These are phyloP conservation scores for Penicillium flavigenum DNA, from an alignment of 495 filamentous ascomycete genomes.

Conservation along the genomic window DNA sequence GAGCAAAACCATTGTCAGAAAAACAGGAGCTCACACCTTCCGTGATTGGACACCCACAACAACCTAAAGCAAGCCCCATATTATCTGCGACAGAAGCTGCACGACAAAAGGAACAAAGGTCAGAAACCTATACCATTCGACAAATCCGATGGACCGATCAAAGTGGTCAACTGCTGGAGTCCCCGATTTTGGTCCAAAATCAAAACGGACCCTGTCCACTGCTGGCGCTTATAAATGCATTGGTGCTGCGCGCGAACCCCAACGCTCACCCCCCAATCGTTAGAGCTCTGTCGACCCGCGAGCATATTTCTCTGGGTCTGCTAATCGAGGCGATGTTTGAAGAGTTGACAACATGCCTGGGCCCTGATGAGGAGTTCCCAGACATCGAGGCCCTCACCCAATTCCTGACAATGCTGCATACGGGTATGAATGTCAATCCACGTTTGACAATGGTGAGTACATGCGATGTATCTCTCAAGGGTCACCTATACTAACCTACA, in stretches of 20 bases:
- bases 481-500: constrained; percentile 23
- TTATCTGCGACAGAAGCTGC: constrained; percentile 38
- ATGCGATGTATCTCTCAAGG: not conserved
- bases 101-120: constrained; percentile 46
- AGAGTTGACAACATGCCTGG: constrained; percentile 71
- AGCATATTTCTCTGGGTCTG: constrained; percentile 83
- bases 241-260: constrained; percentile 74
- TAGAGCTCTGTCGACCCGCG: constrained; percentile 70
- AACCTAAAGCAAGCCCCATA: constrained; percentile 9
- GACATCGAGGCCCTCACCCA: constrained; percentile 84
- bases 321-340: constrained; percentile 87
- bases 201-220: constrained; percentile 92
- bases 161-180: constrained; percentile 46
- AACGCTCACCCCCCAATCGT: constrained; percentile 66
- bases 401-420: constrained; percentile 87
- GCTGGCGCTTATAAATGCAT: constrained; percentile 88
- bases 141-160: constrained; percentile 61
- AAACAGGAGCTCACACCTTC: not conserved
- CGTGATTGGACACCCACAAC: not conserved
- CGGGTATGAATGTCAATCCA: constrained; percentile 98
- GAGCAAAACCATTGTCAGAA: not conserved
- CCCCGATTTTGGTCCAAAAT: constrained; percentile 88
- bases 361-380: constrained; percentile 61
- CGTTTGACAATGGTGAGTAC: constrained; percentile 61
- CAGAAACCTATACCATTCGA: constrained; percentile 70